These are phyloP conservation scores for Themeda triandra DNA, from an alignment of 176 grass and related monocot genomes.

Conservation along the genomic window DNA sequence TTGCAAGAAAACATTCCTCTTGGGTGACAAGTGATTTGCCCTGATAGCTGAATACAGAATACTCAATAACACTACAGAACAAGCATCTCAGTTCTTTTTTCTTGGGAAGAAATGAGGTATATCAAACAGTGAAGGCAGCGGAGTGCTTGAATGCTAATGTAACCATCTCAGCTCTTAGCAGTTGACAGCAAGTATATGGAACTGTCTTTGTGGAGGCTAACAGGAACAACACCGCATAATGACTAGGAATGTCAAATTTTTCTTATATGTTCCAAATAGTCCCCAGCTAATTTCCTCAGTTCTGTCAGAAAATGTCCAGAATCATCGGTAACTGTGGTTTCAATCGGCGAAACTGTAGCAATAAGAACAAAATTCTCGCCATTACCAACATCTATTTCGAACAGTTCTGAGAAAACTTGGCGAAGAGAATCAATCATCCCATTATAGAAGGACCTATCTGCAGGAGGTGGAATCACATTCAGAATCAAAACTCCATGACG, in stretches of 20 bases:
- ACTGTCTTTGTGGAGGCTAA: not conserved
- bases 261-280: conserved; percentile 35
- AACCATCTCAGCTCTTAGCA: conserved; percentile 4
- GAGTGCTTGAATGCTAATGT: conserved; percentile 1
- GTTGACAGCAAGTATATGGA: not conserved
- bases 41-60: not conserved
- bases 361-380: conserved; percentile 68
- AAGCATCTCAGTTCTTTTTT: not conserved
- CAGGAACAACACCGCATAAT: not conserved
- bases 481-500: conserved; percentile 58
- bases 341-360: conserved; percentile 36
- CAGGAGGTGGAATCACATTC: conserved; percentile 68
- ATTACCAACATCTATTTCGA: conserved; percentile 73
- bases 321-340: not conserved
- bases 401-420: conserved; percentile 57
- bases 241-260: conserved; percentile 31
- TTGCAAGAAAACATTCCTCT: not conserved
- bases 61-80: not conserved
- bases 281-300: conserved; percentile 45
- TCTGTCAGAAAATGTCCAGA: conserved; percentile 29
- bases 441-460: conserved; percentile 56
- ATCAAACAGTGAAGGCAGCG: not conserved
- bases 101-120: not conserved
- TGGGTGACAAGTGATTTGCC: not conserved
- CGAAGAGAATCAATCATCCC: conserved; percentile 48